Percentiles rank a stretch among this genome's conserved stretches.
These are phyloP conservation scores for Fusarium newnesense DNA, from an alignment of 2,329 filamentous ascomycete species.

Conservation along the genomic window DNA sequence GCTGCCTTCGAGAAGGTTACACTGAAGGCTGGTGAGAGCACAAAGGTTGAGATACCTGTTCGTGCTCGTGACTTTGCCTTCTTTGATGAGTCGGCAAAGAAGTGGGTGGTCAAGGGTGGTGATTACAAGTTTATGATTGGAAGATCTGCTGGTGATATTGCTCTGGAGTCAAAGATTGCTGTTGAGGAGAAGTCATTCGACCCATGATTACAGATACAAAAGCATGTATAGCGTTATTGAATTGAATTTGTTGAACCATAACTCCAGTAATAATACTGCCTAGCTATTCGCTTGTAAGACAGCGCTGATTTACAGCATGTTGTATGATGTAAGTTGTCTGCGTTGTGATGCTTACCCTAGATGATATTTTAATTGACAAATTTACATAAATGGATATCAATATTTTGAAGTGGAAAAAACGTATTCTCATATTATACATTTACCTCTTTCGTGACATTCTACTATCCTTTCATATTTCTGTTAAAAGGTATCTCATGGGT, in stretches of 20 bases:
- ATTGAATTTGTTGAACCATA: background rate
- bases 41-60: constrained; percentile 37
- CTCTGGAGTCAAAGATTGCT: constrained; percentile 33
- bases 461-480: too few species aligned
- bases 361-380: accelerated
- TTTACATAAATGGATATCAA: accelerated
- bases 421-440: too few species aligned
- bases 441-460: too few species aligned
- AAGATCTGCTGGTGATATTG: constrained; percentile 42
- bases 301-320: background rate
- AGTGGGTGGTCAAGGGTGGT: constrained; percentile 44
- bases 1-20: constrained; percentile 73
- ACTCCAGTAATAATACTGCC: background rate
- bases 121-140: constrained; percentile 45
- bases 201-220: constrained; percentile 9
- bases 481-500: too few species aligned
- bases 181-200: constrained; percentile 36
- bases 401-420: too few species aligned
- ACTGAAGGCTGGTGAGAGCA: constrained; percentile 42
- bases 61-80: constrained; percentile 43
- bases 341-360: background rate
- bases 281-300: accelerated
- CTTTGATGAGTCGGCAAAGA: constrained; percentile 41
- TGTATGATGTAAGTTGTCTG: background rate
- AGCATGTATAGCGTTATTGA: constrained; percentile 9